Evolutionary conservation across 2,329 filamentous ascomycete genomes (phyloP).

Genomic region (Tolypocladium tropicale): DNA sequence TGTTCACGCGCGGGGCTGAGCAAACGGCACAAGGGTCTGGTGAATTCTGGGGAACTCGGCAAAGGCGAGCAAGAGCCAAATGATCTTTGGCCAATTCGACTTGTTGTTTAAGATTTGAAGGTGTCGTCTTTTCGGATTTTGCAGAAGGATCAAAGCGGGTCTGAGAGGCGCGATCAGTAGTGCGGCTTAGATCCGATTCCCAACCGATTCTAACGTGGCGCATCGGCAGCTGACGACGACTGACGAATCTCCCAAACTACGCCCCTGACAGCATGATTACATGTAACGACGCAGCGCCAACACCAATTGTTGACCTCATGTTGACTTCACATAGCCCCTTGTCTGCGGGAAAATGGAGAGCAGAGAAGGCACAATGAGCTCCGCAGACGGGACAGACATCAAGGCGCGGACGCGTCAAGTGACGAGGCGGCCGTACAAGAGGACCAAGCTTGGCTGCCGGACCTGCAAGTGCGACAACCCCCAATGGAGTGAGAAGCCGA

Average conservation of each 20-base stretch:
- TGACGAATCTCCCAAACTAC: neutral
- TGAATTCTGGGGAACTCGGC: neutral
- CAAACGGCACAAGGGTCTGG: neutral
- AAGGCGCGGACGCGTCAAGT: neutral
- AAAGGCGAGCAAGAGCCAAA: neutral
- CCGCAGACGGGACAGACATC: neutral
- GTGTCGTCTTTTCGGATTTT: no score
- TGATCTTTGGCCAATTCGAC: neutral
- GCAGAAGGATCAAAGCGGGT: no score
- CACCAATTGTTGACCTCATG: neutral
- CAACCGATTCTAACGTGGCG: neutral
- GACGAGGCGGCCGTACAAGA: neutral
- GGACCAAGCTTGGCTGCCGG: neutral
- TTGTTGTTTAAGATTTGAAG: no score
- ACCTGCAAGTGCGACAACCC: neutral
- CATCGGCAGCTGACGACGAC: neutral
- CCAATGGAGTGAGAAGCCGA: fast-evolving
- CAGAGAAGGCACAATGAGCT: neutral
- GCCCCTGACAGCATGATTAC: neutral
- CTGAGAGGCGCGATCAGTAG: neutral
- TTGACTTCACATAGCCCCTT: no score
- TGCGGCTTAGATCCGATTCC: neutral
- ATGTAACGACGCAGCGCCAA: neutral
- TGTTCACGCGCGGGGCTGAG: neutral
- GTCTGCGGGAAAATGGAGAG: no score